phyloP scores from a whole-genome alignment of 176 grass and related monocot genomes.

The Zea mays region Zm-B73-REFERENCE-NAM-5.0 NC_050105.1:4171501-4172000 shows the following conservation, averaged over 20 bases:
- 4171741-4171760: background rate
- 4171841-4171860: background rate
- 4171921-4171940: conserved; percentile 74
- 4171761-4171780: background rate
- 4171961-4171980: background rate
- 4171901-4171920: conserved; percentile 71
- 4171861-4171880: conserved; percentile 53
- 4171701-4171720: conserved; percentile 60
- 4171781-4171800: conserved; percentile 6
- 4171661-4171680: conserved; percentile 71
- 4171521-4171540: too few species aligned
- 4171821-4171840: background rate
- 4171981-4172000: background rate
- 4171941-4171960: conserved; percentile 74
- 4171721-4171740: too few species aligned
- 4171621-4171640: conserved; percentile 47
- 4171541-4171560: too few species aligned
- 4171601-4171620: background rate
- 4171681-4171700: conserved; percentile 66
- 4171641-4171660: conserved; percentile 75
- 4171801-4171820: background rate
- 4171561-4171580: background rate
- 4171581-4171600: background rate
- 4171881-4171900: conserved; percentile 72
- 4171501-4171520: too few species aligned